phyloP scores from a whole-genome alignment of 495 filamentous ascomycete genomes.

The Parathielavia appendiculata region DNA sequence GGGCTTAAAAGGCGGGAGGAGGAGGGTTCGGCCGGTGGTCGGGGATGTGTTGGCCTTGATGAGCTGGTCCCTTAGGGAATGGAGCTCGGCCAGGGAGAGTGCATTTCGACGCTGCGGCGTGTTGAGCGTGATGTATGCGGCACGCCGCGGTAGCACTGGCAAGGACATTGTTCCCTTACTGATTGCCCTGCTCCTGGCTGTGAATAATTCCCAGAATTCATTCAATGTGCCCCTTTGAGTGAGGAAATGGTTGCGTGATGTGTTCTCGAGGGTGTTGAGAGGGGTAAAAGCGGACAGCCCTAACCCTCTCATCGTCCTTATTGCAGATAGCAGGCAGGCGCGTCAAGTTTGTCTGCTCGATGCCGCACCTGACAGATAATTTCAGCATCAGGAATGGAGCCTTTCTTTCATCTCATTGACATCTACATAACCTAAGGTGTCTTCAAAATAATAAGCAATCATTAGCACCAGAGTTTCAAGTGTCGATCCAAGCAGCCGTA shows the following conservation, averaged over 20 bases:
- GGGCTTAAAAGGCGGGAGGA: constrained; percentile 27
- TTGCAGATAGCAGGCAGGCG: too few species aligned
- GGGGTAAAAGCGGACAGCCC: neutral
- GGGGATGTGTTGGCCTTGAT: constrained; percentile 23
- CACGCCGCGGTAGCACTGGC: constrained; percentile 8
- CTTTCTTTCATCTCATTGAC: neutral
- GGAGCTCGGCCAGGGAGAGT: constrained; percentile 24
- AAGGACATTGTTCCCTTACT: neutral
- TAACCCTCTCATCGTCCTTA: neutral
- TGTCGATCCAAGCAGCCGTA: too few species aligned
- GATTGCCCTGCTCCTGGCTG: neutral
- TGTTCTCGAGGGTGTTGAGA: neutral
- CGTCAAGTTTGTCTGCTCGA: too few species aligned
- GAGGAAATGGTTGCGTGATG: neutral
- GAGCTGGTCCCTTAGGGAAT: constrained; percentile 22
- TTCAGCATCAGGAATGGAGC: too few species aligned
- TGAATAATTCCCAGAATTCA: too few species aligned
- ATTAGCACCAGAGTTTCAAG: too few species aligned
- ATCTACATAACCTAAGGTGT: too few species aligned
- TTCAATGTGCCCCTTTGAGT: too few species aligned
- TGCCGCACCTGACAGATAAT: too few species aligned
- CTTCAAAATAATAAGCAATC: too few species aligned
- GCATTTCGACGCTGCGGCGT: constrained; percentile 19
- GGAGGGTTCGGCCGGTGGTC: constrained; percentile 12
- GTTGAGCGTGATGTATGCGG: constrained; percentile 17